Conservation (phyloP, 2,329 filamentous ascomycete species). For the Blastomyces percursus region DNA sequence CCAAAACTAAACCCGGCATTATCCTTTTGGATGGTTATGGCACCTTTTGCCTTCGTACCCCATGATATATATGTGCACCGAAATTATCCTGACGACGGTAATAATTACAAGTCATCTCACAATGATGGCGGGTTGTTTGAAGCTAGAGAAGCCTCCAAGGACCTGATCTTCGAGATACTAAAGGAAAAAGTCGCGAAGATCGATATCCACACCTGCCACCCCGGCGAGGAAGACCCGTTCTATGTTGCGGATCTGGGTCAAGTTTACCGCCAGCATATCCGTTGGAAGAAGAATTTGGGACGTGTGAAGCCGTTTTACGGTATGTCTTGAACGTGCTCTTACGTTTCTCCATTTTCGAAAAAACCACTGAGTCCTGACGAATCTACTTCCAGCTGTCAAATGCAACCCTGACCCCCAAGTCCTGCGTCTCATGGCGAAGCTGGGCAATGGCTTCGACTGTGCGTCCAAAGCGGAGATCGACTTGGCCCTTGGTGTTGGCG, state of each 20-base stretch:
- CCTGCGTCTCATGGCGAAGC: conserved; percentile 70
- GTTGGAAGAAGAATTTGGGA: conserved; percentile 90
- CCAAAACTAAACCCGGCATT: conserved; percentile 15
- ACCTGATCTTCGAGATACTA: conserved; percentile 76
- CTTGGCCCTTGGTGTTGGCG: conserved; percentile 69
- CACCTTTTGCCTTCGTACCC: conserved; percentile 55
- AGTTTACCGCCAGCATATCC: conserved; percentile 95
- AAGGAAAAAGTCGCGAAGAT: conserved; percentile 74
- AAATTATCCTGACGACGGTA: conserved; percentile 19
- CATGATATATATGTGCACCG: conserved; percentile 34
- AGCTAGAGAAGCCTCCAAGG: conserved; percentile 50
- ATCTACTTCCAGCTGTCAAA: conserved; percentile 63
- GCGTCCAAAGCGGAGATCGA: conserved; percentile 97
- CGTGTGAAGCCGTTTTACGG: conserved; percentile 95
- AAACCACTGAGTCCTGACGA: conserved; percentile 1
- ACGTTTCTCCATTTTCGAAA: background rate
- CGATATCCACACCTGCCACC: conserved; percentile 75
- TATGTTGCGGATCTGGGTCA: conserved; percentile 97
- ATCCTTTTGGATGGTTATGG: conserved; percentile 50
- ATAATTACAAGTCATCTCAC: conserved; percentile 26
- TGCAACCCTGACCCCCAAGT: conserved; percentile 93
- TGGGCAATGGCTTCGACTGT: conserved; percentile 95
- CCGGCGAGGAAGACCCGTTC: conserved; percentile 94
- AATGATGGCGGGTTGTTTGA: conserved; percentile 36
- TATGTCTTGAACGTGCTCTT: conserved; percentile 35